Base-by-base conservation (phyloP, 2,329 filamentous ascomycete species). In the Ceratocystis eucalypticola region DNA sequence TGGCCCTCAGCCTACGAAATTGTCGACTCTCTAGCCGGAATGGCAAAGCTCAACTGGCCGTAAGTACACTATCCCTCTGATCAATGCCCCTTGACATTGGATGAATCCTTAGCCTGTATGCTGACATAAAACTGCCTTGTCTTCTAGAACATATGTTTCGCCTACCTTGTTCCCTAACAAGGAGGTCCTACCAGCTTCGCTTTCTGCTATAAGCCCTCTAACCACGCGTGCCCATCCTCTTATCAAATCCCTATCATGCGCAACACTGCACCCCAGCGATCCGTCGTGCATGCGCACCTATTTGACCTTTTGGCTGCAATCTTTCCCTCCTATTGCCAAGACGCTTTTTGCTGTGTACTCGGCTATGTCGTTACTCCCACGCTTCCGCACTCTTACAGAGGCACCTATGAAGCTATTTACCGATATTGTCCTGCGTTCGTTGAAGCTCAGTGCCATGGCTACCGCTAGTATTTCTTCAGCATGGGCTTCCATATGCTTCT, bases 401-500 rank as follows among this genome's bases (percentile, higher is more conserved):
- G 80, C 82, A 28, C 93, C 93, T 0, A 74, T 91, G 28, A 76
- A 82, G 0, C 83, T 87, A 1, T 75, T 91, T 12, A 64, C 62
- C 88, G 88, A 72, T 74, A 74, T 3, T 80, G 79, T 88, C 1
- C 82, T 84, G 44, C 80, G 81, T 41, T 86, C 93, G 22, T 80
- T 96, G 37, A 84, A 88, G 69, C 86, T 89, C 74, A 86, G 88
- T 0, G 80, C 89, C 3, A 91, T 96, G 72, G 78, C 71, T 37
- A 91, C 91, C 0, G 89, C 89, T 17, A 82, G 89, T n/a, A 85
- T 96, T 67, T 91, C 90, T 15, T 90, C 90, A 0, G 84, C 86
- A 41, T 99, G 94, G 94, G 91, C 86, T 0, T 88, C 85, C 67
- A 86, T 96, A 71, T 99, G 93, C 77, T 82, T 96, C 72, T 91